Evolutionary conservation across 2,329 filamentous ascomycete genomes (phyloP).

Genomic region (Aphanocladium album): DNA sequence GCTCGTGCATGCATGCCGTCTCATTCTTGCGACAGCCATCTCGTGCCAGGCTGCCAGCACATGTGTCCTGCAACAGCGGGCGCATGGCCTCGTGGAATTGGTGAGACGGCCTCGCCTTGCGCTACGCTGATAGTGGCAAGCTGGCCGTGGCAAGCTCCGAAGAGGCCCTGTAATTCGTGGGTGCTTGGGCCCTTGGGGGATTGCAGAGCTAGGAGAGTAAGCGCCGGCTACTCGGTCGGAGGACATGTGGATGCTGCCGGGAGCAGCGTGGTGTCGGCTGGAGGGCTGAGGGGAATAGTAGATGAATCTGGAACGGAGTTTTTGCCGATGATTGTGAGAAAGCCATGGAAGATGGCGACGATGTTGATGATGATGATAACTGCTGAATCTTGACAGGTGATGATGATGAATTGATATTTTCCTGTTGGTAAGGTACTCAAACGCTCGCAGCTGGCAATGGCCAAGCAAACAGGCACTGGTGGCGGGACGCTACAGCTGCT

Average conservation of each 20-base stretch:
- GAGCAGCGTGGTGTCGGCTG: not conserved
- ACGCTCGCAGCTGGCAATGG: not conserved
- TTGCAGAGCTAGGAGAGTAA: constrained; percentile 2
- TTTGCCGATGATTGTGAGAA: not conserved
- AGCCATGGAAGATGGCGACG: too few relatives aligned
- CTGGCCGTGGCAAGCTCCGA: not conserved
- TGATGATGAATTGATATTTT: not conserved
- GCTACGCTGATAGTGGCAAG: not conserved
- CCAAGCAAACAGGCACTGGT: not conserved
- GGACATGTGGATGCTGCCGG: constrained; percentile 4
- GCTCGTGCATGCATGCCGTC: not conserved
- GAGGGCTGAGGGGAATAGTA: not conserved
- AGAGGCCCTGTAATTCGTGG: not conserved
- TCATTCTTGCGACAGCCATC: not conserved
- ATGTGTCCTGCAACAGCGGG: not conserved
- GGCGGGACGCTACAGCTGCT: too few relatives aligned
- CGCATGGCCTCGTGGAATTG: not conserved
- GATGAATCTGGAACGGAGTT: not conserved
- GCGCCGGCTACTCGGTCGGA: constrained; percentile 11
- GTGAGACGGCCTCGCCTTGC: not conserved
- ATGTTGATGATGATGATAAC: not conserved
- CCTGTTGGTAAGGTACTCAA: not conserved
- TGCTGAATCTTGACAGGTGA: not conserved
- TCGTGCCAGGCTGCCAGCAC: not conserved
- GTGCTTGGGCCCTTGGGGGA: not conserved